Evolutionary conservation across 495 filamentous ascomycete species (phyloP), one percentile per base, ranked within the genome.

Genomic region (Lophium mytilinum): DNA sequence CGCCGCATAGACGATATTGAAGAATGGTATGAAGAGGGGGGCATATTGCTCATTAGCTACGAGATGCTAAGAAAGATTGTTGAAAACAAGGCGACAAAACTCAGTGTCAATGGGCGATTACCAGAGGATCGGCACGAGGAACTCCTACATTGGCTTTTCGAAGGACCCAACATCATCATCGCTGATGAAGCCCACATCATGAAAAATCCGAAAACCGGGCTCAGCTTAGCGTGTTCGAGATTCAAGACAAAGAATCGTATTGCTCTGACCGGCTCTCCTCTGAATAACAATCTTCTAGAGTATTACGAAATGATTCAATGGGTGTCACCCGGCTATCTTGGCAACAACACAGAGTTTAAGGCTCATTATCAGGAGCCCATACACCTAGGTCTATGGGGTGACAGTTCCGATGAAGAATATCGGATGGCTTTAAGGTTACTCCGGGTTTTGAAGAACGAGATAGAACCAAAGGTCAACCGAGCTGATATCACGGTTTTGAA

Each of bases 291-390:
- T 37, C 78, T 96, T 1, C 68, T 75, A 40, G 90, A 97, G 58
- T 95, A 95, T 64, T 89, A 83, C 63, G 68, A 84, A 8, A 86
- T 95, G 81, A 85, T 97, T 49, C 82, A 92, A 52, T 97, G 90
- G 90, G 83, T 93, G 36, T 81, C 88, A 4, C 86, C 89, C 2
- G 80, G 78, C 30, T 95, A 87, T 61, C 75, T 96, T 4, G 89
- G 87, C 14, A 75, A 78, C 6, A 62, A 71, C 3, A 55, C 55
- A 0, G 82, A 89, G 64, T 97, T 97, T 68, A 75, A 72, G 39
- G 66, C 74, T 0, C 76, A 82, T 24, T 97, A 86, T 61, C 74
- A 81, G 4, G 78, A 82, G 12, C 88, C 89, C 0, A 96, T 97
- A 56, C 68, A 80, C 21, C 70, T 76, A 34, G 92, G 91, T 0